phyloP scores from a whole-genome alignment of 441 rosid genomes.

The Arabidopsis lyrata region DNA sequence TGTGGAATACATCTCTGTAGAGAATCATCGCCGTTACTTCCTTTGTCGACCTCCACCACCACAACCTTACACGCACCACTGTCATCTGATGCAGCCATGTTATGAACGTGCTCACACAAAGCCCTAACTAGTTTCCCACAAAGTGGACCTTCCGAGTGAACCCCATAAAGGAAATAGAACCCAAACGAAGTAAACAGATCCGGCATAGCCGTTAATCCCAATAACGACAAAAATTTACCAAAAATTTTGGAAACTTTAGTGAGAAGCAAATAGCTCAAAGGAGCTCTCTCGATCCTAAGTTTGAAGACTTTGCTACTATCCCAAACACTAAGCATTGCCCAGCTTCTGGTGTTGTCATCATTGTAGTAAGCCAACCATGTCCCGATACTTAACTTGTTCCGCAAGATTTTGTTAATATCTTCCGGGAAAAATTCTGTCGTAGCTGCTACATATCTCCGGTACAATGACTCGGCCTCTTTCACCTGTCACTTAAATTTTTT shows the following conservation, averaged over 20 bases:
- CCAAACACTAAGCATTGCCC: conserved; percentile 94
- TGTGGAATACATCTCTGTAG: conserved; percentile 60
- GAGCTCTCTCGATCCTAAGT: conserved; percentile 64
- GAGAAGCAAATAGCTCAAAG: conserved; percentile 58
- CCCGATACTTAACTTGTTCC: conserved; percentile 69
- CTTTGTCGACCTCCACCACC: conserved; percentile 67
- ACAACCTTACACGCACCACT: conserved; percentile 61
- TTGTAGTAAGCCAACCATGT: conserved; percentile 75
- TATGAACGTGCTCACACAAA: conserved; percentile 65
- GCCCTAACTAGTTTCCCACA: conserved; percentile 56
- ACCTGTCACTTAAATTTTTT: conserved; percentile 23
- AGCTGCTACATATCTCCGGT: conserved; percentile 56
- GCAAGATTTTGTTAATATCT: conserved; percentile 62
- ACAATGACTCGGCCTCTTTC: conserved; percentile 63
- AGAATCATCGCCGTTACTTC: conserved; percentile 36
- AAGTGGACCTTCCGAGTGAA: conserved; percentile 63
- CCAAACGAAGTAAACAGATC: conserved; percentile 72
- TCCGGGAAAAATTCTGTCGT: conserved; percentile 70
- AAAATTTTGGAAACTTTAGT: conserved; percentile 56
- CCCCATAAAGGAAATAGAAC: conserved; percentile 77
- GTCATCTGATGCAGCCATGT: conserved; percentile 59
- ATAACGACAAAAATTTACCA: conserved; percentile 56
- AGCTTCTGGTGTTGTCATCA: conserved; percentile 43
- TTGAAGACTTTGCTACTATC: conserved; percentile 74
- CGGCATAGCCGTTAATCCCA: conserved; percentile 59